Percentiles rank a stretch among this genome's conserved stretches.
These are phyloP conservation scores for Solanum chmielewskii DNA, from an alignment of 257 asterid genomes.

Conservation along the genomic window DNA sequence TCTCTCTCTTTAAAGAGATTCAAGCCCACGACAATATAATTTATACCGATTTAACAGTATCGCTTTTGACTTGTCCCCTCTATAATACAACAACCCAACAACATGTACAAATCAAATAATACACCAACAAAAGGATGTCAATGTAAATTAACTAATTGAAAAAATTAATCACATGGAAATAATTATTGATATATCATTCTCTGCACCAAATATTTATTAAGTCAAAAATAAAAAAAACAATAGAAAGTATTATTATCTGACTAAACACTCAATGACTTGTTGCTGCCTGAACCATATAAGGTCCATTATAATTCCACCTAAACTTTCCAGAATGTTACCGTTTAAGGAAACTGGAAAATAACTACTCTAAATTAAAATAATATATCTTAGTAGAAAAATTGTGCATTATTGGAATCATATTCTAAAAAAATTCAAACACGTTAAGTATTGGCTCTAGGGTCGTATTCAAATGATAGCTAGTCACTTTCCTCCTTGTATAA, in stretches of 20 bases:
- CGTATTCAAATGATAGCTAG: not conserved
- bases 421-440: not conserved
- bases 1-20: too few relatives aligned
- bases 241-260: not conserved
- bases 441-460: not conserved
- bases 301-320: not conserved
- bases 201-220: not conserved
- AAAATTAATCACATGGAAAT: not conserved
- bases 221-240: not conserved
- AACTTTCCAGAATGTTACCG: not conserved
- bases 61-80: too few relatives aligned
- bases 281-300: not conserved
- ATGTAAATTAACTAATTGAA: not conserved
- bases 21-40: too few relatives aligned
- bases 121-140: too few relatives aligned
- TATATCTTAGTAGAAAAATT: not conserved
- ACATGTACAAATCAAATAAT: too few relatives aligned
- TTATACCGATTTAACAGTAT: too few relatives aligned
- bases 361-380: not conserved
- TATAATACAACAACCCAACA: too few relatives aligned
- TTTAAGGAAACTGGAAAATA: not conserved
- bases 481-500: not conserved
- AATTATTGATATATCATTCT: not conserved
- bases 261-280: not conserved
- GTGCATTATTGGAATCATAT: not conserved